Conservation (phyloP, 305 asterid genomes). For the Fraxinus sp. region DNA sequence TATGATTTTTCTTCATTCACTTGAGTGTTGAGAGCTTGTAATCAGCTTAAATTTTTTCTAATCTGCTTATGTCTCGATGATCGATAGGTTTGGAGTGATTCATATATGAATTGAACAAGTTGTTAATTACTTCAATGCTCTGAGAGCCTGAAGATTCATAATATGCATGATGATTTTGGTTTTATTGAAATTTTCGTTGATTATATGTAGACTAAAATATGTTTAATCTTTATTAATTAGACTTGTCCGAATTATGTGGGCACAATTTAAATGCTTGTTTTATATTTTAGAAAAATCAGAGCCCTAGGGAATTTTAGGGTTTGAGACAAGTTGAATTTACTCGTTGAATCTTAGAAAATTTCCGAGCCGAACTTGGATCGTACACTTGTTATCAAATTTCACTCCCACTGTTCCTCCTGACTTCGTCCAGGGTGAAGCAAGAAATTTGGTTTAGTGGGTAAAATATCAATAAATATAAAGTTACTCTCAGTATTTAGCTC, state of each 20-base stretch:
- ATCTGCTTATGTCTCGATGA: slow-evolving; percentile 6
- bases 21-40: slow-evolving; percentile 16
- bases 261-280: neutral
- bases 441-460: neutral
- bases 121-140: neutral
- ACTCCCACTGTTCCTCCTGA: neutral
- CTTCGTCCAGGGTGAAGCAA: neutral
- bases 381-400: neutral
- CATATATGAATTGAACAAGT: neutral
- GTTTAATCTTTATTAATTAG: neutral
- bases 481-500: neutral
- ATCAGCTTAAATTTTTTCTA: neutral
- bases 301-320: neutral
- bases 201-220: neutral
- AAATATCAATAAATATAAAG: neutral
- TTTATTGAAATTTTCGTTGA: neutral
- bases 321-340: neutral
- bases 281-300: neutral
- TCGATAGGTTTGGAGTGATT: slow-evolving; percentile 22
- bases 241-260: neutral
- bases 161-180: neutral
- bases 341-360: neutral
- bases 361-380: neutral
- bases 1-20: slow-evolving; percentile 6
- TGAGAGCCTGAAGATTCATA: neutral